A percentile compares a stretch with the other conserved stretches of the same genome.
These are phyloP conservation scores for Amoebophrya sp. DNA, from an alignment of 169 alveolate genomes.

Conservation along the genomic window DNA sequence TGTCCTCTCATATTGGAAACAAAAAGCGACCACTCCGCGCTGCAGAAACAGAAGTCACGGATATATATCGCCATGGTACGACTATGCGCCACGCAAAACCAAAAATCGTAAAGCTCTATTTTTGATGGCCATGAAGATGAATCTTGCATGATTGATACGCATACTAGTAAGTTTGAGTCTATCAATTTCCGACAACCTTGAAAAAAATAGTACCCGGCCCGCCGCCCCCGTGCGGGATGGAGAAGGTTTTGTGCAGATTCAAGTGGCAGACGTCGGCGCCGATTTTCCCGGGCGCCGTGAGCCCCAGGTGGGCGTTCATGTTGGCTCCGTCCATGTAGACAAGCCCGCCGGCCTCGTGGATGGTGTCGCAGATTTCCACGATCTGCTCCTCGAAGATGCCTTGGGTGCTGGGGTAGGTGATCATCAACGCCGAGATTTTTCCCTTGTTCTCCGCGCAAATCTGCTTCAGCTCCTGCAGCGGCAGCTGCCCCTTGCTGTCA, in stretches of 20 bases:
- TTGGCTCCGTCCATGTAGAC: conserved; percentile 86
- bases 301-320: conserved; percentile 78
- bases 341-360: conserved; percentile 75
- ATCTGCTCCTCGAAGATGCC: conserved; percentile 73
- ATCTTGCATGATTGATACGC: no score
- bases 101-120: no score
- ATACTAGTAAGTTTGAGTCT: no score
- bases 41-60: no score
- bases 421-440: conserved; percentile 61
- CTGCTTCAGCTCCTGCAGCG: conserved; percentile 58
- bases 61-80: no score
- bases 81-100: no score
- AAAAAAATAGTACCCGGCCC: conserved; percentile 71
- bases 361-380: conserved; percentile 56
- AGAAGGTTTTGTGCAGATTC: conserved; percentile 78
- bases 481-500: conserved; percentile 59
- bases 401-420: conserved; percentile 78
- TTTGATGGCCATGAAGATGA: no score
- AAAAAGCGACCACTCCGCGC: no score
- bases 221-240: conserved; percentile 88
- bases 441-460: conserved; percentile 62
- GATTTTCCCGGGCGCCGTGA: conserved; percentile 70
- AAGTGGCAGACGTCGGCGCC: conserved; percentile 87
- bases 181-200: no score
- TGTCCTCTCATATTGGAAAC: no score